phyloP scores from a whole-genome alignment of 2,329 filamentous ascomycete species.

The Trichoderma cornu-damae region DNA sequence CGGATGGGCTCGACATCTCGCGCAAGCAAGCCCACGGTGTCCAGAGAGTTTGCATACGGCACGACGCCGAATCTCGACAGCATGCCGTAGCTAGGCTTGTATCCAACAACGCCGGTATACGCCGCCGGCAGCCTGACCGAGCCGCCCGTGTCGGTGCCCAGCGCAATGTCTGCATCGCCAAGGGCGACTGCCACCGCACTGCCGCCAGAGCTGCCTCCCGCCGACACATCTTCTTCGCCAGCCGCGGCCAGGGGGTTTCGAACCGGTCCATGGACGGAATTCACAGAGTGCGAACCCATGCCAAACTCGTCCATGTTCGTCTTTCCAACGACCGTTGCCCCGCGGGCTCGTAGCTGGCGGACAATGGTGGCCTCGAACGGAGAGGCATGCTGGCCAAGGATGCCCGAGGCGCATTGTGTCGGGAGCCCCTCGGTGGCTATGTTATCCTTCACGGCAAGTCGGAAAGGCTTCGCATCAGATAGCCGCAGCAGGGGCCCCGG shows the following conservation, averaged over 20 bases:
- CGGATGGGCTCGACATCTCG: slow-evolving; percentile 47
- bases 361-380: slow-evolving; percentile 83
- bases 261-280: slow-evolving; percentile 64
- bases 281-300: slow-evolving; percentile 81
- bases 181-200: slow-evolving; percentile 78
- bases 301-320: slow-evolving; percentile 96
- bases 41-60: slow-evolving; percentile 86
- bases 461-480: slow-evolving; percentile 32
- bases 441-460: slow-evolving; percentile 69
- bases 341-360: slow-evolving; percentile 56
- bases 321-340: slow-evolving; percentile 65
- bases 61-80: slow-evolving; percentile 82
- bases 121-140: slow-evolving; percentile 83
- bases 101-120: slow-evolving; percentile 77
- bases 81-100: slow-evolving; percentile 88
- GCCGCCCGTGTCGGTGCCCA: slow-evolving; percentile 92
- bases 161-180: slow-evolving; percentile 54
- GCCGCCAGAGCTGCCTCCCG: slow-evolving; percentile 87
- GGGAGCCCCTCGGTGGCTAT: slow-evolving; percentile 60
- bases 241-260: slow-evolving; percentile 41
- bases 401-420: slow-evolving; percentile 79
- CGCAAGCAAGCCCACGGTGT: slow-evolving; percentile 78
- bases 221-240: slow-evolving; percentile 48
- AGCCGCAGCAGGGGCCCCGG: slow-evolving; percentile 21
- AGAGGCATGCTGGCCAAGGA: slow-evolving; percentile 64